Conservation (phyloP, 2,329 filamentous ascomycete species). For the Fusarium sp. region DNA sequence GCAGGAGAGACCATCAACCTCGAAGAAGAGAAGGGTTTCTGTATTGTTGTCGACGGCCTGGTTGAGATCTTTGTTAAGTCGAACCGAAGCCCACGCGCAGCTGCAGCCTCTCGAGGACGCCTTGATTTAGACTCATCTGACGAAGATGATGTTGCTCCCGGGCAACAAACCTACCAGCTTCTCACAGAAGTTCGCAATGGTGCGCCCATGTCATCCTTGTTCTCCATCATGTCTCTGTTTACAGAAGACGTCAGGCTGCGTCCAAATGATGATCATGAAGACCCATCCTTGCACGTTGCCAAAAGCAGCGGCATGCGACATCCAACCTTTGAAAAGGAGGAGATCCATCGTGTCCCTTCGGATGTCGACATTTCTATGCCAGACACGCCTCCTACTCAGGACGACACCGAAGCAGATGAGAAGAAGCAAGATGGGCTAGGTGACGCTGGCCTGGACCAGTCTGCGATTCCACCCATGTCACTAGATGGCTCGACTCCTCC, state of each 20-base stretch:
- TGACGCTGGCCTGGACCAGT: conserved; percentile 35
- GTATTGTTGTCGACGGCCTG: conserved; percentile 93
- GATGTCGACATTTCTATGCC: conserved; percentile 55
- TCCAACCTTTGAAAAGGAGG: conserved; percentile 47
- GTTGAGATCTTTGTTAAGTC: conserved; percentile 99
- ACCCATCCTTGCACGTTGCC: conserved; percentile 45
- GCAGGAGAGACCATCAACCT: conserved; percentile 95
- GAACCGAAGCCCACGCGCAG: conserved; percentile 66
- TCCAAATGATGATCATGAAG: conserved; percentile 79
- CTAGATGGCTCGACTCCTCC: conserved; percentile 67
- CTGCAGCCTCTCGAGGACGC: conserved; percentile 42
- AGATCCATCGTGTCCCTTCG: conserved; percentile 28
- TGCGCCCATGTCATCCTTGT: conserved; percentile 97
- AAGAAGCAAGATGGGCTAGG: conserved; percentile 36
- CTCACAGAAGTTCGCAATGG: conserved; percentile 98
- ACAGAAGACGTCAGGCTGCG: conserved; percentile 92
- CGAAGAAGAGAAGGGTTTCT: conserved; percentile 98
- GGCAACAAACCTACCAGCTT: conserved; percentile 90
- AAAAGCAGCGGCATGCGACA: conserved; percentile 51
- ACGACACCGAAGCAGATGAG: conserved; percentile 29
- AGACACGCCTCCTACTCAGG: conserved; percentile 58
- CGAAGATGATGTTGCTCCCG: conserved; percentile 78
- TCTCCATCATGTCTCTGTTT: conserved; percentile 96
- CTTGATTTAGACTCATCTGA: conserved; percentile 62
- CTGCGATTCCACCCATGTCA: conserved; percentile 81